Evolutionary conservation across 805 yeast genomes (phyloP).

Genomic region (Cyberlindnera amylophila): DNA sequence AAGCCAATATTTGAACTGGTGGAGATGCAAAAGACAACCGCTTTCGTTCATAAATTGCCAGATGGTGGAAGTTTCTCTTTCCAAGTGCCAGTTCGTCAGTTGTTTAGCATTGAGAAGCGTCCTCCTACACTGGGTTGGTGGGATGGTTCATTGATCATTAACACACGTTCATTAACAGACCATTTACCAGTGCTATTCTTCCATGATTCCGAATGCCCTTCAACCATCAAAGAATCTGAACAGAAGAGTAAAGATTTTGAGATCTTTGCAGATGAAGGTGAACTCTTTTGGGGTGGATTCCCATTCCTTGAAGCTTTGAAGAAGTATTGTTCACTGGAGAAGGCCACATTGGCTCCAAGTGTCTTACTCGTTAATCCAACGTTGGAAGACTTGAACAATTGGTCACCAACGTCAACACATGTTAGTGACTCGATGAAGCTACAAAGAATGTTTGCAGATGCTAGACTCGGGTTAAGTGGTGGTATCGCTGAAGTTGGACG

Average conservation of each 20-base stretch:
- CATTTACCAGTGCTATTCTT: slow-evolving; percentile 83
- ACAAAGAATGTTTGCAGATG: slow-evolving; percentile 71
- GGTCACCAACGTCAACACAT: slow-evolving; percentile 33
- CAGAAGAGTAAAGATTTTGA: slow-evolving; percentile 62
- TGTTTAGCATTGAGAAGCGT: slow-evolving; percentile 79
- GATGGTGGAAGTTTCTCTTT: slow-evolving; percentile 59
- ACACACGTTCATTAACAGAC: slow-evolving; percentile 56
- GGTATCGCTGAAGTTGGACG: slow-evolving; percentile 69
- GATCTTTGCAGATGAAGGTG: slow-evolving; percentile 57
- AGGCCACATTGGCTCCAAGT: slow-evolving; percentile 66
- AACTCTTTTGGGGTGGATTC: slow-evolving; percentile 88
- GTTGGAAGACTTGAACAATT: slow-evolving; percentile 38
- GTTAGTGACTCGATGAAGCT: slow-evolving; percentile 56
- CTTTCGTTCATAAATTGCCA: slow-evolving; percentile 50
- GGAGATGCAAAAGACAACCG: slow-evolving; percentile 37
- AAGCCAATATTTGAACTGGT: slow-evolving; percentile 42
- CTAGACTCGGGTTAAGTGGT: slow-evolving; percentile 32
- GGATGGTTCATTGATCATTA: slow-evolving; percentile 82
- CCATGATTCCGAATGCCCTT: slow-evolving; percentile 84
- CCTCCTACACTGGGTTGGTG: slow-evolving; percentile 86
- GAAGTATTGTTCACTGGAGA: slow-evolving; percentile 56
- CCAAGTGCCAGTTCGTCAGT: slow-evolving; percentile 50
- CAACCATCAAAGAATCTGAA: slow-evolving; percentile 61
- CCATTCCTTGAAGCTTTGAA: slow-evolving; percentile 60
- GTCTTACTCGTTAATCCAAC: slow-evolving; percentile 79